These are phyloP conservation scores for Sporisorium scitamineum DNA, from an alignment of 1,284 basidiomycete genomes.

Conservation along the genomic window DNA sequence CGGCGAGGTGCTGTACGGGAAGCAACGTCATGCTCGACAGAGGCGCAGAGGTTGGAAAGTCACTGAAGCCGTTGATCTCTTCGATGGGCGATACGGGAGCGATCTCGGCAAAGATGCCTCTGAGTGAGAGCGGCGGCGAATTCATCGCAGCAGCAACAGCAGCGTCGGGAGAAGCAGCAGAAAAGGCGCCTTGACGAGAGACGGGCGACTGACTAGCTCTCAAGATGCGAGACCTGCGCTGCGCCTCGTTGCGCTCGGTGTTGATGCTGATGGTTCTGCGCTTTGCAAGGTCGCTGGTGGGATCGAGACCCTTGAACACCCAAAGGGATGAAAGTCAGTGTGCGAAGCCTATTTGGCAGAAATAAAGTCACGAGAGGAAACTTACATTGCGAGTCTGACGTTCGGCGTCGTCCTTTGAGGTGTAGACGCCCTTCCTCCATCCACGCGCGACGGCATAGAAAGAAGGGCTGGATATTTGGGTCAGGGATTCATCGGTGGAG, in stretches of 20 bases:
- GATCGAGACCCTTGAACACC: slow-evolving; percentile 38
- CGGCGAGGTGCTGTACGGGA: slow-evolving; percentile 29
- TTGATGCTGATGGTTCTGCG: slow-evolving; percentile 26
- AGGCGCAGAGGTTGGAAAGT: slow-evolving; percentile 7
- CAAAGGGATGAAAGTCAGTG: background rate
- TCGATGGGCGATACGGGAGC: slow-evolving; percentile 21
- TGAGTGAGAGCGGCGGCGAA: slow-evolving; percentile 22
- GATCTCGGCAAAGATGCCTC: slow-evolving; percentile 7
- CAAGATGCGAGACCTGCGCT: slow-evolving; percentile 27
- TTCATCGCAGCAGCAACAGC: background rate
- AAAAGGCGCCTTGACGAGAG: background rate
- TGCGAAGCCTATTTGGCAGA: background rate
- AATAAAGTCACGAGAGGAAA: background rate
- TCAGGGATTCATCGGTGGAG: background rate
- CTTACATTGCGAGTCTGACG: slow-evolving; percentile 47
- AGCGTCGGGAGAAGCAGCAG: background rate
- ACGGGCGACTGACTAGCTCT: slow-evolving; percentile 19
- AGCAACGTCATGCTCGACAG: slow-evolving; percentile 32
- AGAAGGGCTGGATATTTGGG: slow-evolving; percentile 7
- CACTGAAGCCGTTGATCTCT: slow-evolving; percentile 19
- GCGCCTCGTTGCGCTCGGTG: slow-evolving; percentile 36
- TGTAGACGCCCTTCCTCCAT: slow-evolving; percentile 55
- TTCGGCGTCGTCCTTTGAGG: slow-evolving; percentile 37
- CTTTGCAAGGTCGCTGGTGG: slow-evolving; percentile 20
- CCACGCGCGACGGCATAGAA: slow-evolving; percentile 49